phyloP scores from a whole-genome alignment of 1,284 basidiomycete species.

The Ustilago trichophora region DNA sequence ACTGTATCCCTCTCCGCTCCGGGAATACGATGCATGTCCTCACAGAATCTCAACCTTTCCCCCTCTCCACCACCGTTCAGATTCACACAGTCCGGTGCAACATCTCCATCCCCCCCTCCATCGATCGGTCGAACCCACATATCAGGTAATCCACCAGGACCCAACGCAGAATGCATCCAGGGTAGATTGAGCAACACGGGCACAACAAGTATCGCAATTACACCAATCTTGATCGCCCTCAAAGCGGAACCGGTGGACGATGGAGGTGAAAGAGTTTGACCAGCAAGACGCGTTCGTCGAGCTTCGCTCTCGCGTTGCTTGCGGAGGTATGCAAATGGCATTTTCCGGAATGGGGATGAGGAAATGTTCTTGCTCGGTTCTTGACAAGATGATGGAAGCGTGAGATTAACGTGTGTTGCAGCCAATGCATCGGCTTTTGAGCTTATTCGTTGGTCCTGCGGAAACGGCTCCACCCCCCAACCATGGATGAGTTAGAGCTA shows the following conservation, averaged over 20 bases:
- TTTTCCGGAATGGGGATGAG: no score
- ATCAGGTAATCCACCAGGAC: slow-evolving; percentile 13
- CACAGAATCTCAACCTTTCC: slow-evolving; percentile 24
- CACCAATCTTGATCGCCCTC: slow-evolving; percentile 14
- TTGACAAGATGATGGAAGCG: no score
- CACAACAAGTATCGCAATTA: slow-evolving; percentile 7
- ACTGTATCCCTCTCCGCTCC: slow-evolving; percentile 8
- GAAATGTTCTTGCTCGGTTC: no score
- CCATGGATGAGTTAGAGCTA: no score
- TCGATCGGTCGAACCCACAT: slow-evolving; percentile 21
- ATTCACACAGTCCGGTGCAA: neutral
- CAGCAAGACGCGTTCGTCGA: neutral
- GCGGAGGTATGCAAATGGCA: slow-evolving; percentile 22
- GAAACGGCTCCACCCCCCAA: no score
- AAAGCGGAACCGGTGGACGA: no score
- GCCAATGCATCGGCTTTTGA: no score
- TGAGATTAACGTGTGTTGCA: no score
- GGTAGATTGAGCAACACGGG: slow-evolving; percentile 16
- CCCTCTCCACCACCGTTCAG: no score
- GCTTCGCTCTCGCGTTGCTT: slow-evolving; percentile 6
- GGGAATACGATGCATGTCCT: slow-evolving; percentile 29
- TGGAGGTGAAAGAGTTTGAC: neutral
- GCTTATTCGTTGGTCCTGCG: no score
- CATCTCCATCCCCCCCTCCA: no score
- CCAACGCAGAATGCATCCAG: slow-evolving; percentile 24